Evolutionary conservation across 805 yeast genomes (phyloP), one percentile per base, ranked within the genome.

Genomic region (Ogataea methanolica): DNA sequence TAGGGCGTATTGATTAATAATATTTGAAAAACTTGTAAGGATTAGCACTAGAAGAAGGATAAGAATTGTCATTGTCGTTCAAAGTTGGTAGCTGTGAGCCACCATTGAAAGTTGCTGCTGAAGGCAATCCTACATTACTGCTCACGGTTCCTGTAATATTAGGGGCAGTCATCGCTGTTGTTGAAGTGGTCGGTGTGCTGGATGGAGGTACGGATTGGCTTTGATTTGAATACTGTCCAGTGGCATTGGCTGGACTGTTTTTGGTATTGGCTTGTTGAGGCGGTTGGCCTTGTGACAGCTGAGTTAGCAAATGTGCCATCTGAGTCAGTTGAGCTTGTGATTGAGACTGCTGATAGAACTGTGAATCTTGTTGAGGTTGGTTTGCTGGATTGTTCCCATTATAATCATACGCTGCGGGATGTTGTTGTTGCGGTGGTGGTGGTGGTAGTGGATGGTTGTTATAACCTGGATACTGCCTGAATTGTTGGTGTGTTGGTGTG

Each of bases 241-340:
- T 9, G 9, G 31, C 9, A 26, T 12, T 11, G 8, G 5, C 3
- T 34, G 14, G 37, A 14, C 6, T 14, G 31, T 19, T 26, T 15
- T 29, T n/a, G 29, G n/a, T 26, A 16, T 34, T 22, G 12, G 33
- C 33, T 22, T 37, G 39, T 12, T 19, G 21, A 22, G 21, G 45
- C 40, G 42, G 45, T 16, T 42, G 49, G 1, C 39, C 50, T 26
- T 48, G 52, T 0, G 52, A 16, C 14, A 51, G 16, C 26, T 48
- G 52, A 11, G 50, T 45, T 39, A 51, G 9, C 21, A 51, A 14
- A 11, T 51, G 47, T 5, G 51, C 50, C 51, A 51, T 47, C 21
- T 45, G 54, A 9, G 35, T 46, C 21, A 42, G 50, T 29, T 39
- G 36, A 40, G 41, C 33, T 22, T 47, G 51, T n/a, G 41, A 39